Evolutionary conservation across 1,284 basidiomycete species (phyloP).

Genomic region (Austroboletus novae-zelandiae): DNA sequence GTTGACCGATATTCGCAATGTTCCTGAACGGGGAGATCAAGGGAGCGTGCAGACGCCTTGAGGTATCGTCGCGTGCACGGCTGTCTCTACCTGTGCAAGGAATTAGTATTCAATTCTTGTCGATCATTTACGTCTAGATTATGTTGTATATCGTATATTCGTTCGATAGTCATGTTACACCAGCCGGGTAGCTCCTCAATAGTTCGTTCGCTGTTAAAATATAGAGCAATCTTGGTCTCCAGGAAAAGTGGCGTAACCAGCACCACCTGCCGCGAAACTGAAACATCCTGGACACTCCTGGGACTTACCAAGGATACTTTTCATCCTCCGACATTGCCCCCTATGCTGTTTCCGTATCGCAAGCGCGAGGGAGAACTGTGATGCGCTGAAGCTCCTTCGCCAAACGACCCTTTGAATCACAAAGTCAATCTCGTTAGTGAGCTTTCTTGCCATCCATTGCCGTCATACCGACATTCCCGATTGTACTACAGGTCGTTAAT

Average conservation of each 20-base stretch:
- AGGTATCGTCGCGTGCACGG: neutral
- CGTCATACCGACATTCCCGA: conserved; percentile 15
- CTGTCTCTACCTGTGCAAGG: neutral
- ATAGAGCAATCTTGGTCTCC: no score
- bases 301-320: conserved; percentile 72
- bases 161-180: no score
- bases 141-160: no score
- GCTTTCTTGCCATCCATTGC: neutral
- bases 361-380: conserved; percentile 37
- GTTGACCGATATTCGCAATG: neutral
- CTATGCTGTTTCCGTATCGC: conserved; percentile 55
- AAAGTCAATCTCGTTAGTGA: conserved; percentile 18
- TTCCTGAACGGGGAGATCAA: conserved; percentile 1
- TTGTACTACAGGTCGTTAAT: conserved; percentile 31
- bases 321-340: conserved; percentile 83
- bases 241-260: conserved; percentile 43
- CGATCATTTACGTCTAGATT: no score
- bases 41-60: neutral
- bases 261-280: conserved; percentile 52
- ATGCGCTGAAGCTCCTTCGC: conserved; percentile 47
- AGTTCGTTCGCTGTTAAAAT: no score
- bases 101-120: no score
- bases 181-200: no score
- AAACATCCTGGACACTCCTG: conserved; percentile 70
- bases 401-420: conserved; percentile 21